Evolutionary conservation across 1,139 yeast species (phyloP).

Genomic region (Kurtzmaniella quercitrusa): DNA sequence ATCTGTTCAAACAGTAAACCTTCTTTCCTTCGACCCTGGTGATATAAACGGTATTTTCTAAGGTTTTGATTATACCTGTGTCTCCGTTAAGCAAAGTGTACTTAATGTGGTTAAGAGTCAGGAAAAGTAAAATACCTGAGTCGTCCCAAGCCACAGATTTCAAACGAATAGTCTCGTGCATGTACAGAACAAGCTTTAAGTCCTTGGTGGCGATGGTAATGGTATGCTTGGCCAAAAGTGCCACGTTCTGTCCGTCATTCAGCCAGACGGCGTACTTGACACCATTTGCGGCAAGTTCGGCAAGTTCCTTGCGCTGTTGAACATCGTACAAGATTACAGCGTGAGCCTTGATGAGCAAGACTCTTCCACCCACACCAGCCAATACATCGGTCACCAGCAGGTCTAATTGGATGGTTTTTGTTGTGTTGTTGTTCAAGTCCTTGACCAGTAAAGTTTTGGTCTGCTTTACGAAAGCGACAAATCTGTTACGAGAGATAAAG

Average conservation of each 20-base stretch:
- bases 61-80: constrained; percentile 87
- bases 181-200: constrained; percentile 72
- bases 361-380: constrained; percentile 78
- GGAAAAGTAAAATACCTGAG: constrained; percentile 82
- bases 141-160: constrained; percentile 99
- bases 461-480: constrained; percentile 71
- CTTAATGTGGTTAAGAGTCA: constrained; percentile 94
- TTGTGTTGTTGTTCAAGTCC: constrained; percentile 75
- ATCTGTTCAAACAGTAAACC: constrained; percentile 79
- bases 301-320: constrained; percentile 80
- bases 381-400: constrained; percentile 69
- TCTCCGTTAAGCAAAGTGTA: constrained; percentile 93
- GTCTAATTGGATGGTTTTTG: constrained; percentile 79
- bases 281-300: constrained; percentile 68
- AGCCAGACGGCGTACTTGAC: constrained; percentile 93
- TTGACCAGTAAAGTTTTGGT: constrained; percentile 71
- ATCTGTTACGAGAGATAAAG: constrained; percentile 91
- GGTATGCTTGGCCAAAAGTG: constrained; percentile 87
- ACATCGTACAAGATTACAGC: constrained; percentile 84
- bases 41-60: constrained; percentile 86
- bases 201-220: constrained; percentile 82
- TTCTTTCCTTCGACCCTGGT: constrained; percentile 66
- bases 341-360: constrained; percentile 68
- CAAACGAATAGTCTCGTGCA: constrained; percentile 96
- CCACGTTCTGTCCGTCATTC: constrained; percentile 80